Percentiles rank a stretch among this genome's conserved stretches.
Conservation (phyloP, 305 asterid genomes). For the Fraxinus velutina region DNA sequence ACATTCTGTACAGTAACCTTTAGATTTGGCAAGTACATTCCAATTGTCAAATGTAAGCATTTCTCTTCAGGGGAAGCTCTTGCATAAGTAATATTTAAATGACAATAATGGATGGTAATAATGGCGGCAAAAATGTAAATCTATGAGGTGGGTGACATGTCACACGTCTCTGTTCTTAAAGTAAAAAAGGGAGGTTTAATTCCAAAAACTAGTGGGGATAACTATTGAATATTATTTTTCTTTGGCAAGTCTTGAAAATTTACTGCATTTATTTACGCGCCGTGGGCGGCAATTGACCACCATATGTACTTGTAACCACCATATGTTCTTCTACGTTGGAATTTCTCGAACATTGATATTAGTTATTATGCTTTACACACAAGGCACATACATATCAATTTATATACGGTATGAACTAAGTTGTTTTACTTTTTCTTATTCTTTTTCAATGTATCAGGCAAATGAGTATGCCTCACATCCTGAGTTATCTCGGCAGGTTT, state of each 20-base stretch:
- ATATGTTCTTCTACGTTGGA: background rate
- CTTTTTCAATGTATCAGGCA: constrained; percentile 43
- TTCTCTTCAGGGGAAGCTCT: background rate
- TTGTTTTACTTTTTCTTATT: background rate
- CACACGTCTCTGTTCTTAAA: constrained; percentile 6
- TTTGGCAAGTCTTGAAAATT: background rate
- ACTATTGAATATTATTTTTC: background rate
- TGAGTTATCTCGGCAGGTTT: constrained; percentile 84
- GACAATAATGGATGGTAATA: background rate
- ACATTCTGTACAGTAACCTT: background rate
- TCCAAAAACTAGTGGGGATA: background rate
- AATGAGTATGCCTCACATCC: constrained; percentile 68
- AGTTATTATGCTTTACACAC: constrained; percentile 7
- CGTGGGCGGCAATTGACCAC: background rate
- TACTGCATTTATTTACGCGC: background rate
- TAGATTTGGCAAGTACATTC: constrained; percentile 4
- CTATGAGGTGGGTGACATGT: background rate
- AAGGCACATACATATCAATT: background rate
- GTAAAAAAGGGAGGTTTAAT: background rate
- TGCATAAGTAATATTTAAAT: background rate
- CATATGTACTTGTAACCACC: no score
- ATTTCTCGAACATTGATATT: constrained; percentile 3
- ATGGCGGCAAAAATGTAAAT: constrained; percentile 9
- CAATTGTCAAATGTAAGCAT: background rate
- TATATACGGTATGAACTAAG: constrained; percentile 18